These are phyloP conservation scores for Caloboletus firmus DNA, from an alignment of 1,284 basidiomycete genomes.

Conservation along the genomic window DNA sequence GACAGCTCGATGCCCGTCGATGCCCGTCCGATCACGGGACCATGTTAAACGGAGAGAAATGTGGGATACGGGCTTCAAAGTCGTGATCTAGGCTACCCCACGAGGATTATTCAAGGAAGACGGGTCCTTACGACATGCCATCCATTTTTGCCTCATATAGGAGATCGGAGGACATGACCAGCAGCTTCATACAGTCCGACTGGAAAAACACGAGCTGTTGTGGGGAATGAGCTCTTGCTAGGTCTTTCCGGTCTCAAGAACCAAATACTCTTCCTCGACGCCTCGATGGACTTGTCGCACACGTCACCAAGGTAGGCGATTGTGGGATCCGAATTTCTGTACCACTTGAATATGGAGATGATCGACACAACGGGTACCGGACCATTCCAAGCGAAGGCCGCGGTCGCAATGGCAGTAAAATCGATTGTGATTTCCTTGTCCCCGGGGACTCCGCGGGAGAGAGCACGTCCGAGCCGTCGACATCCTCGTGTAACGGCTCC, in stretches of 20 bases:
- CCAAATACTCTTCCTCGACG: slow-evolving; percentile 18
- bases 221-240: slow-evolving; percentile 27
- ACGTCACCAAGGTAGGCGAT: slow-evolving; percentile 25
- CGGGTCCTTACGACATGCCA: too few relatives aligned
- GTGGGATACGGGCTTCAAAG: slow-evolving; percentile 63
- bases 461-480: slow-evolving; percentile 19
- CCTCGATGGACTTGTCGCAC: slow-evolving; percentile 13
- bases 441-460: slow-evolving; percentile 18
- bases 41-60: slow-evolving; percentile 75
- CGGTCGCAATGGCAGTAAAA: slow-evolving; percentile 18
- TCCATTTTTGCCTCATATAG: too few relatives aligned
- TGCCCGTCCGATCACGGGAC: slow-evolving; percentile 86
- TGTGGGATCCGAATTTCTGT: slow-evolving; percentile 22
- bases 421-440: slow-evolving; percentile 15
- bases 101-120: slow-evolving; percentile 32
- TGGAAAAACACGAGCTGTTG: slow-evolving; percentile 19
- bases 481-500: slow-evolving; percentile 20
- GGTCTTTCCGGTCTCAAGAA: slow-evolving; percentile 27
- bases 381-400: slow-evolving; percentile 27
- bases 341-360: slow-evolving; percentile 31
- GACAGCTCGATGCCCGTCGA: slow-evolving; percentile 65
- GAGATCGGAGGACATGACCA: slow-evolving; percentile 15
- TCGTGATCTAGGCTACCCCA: background rate
- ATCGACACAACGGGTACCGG: slow-evolving; percentile 26
- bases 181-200: slow-evolving; percentile 22